These are phyloP conservation scores for Gossypium rotundifolium DNA, from an alignment of 345 rosid species.

Conservation along the genomic window DNA sequence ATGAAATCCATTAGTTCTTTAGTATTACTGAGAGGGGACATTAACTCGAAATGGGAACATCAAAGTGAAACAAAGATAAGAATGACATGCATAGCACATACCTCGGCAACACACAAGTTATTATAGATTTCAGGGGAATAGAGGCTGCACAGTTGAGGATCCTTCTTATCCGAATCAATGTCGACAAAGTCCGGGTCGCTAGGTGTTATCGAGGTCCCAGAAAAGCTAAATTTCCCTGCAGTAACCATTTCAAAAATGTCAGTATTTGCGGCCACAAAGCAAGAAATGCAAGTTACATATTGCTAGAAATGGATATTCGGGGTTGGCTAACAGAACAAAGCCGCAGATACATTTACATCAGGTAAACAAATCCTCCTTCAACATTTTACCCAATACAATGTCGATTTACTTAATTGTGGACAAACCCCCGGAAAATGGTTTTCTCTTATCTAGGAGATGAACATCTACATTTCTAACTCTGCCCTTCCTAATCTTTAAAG, in stretches of 20 bases:
- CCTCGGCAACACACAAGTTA: constrained; percentile 79
- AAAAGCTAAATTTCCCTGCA: constrained; percentile 30
- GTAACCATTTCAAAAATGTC: constrained; percentile 23
- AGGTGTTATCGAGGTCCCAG: constrained; percentile 22
- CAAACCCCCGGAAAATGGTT: neutral
- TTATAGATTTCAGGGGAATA: constrained; percentile 68
- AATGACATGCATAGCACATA: constrained; percentile 21
- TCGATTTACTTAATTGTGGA: neutral
- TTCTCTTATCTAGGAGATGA: neutral
- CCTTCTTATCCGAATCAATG: constrained; percentile 61
- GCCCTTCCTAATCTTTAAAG: neutral
- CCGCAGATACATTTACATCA: neutral
- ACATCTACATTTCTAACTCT: neutral
- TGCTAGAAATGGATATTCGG: neutral
- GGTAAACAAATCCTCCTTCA: neutral
- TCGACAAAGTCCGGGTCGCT: constrained; percentile 36
- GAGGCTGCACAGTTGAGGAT: constrained; percentile 72
- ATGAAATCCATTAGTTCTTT: constrained; percentile 7
- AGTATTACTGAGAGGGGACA: neutral
- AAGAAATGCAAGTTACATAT: neutral
- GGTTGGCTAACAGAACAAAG: neutral
- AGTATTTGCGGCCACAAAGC: constrained; percentile 10
- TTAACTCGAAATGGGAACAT: neutral
- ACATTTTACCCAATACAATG: neutral
- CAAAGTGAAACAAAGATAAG: neutral